Conservation (phyloP, 805 yeast genomes). For the Brettanomyces anomalus region DNA sequence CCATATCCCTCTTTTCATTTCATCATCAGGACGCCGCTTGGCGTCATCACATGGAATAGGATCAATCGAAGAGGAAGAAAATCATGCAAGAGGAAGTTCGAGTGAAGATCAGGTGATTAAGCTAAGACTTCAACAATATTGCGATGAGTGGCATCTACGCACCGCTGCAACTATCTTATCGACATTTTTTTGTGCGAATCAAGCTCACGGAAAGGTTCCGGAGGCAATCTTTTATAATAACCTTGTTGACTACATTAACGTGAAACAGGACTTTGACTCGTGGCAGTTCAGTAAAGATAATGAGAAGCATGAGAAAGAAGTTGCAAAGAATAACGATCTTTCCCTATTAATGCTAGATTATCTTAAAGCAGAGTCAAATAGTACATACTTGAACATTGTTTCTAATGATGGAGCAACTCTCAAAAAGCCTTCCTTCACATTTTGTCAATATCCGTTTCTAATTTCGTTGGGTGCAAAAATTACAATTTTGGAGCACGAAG, state of each 20-base stretch:
- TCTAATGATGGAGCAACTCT: slow-evolving; percentile 15
- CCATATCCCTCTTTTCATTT: slow-evolving; percentile 18
- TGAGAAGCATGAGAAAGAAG: slow-evolving; percentile 9
- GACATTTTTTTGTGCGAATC: slow-evolving; percentile 47
- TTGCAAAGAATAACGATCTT: slow-evolving; percentile 8
- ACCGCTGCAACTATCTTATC: slow-evolving; percentile 56
- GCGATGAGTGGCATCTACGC: slow-evolving; percentile 73
- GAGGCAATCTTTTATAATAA: slow-evolving; percentile 62
- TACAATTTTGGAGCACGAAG: slow-evolving; percentile 72
- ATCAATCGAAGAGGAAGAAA: background rate
- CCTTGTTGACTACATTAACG: slow-evolving; percentile 70
- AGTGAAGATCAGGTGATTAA: slow-evolving; percentile 22
- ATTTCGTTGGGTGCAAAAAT: slow-evolving; percentile 78
- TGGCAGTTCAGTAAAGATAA: slow-evolving; percentile 52
- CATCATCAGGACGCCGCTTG: slow-evolving; percentile 12
- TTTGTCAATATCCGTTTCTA: slow-evolving; percentile 81
- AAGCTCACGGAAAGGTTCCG: slow-evolving; percentile 23
- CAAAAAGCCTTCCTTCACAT: slow-evolving; percentile 32
- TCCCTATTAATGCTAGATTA: slow-evolving; percentile 37
- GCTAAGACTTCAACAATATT: slow-evolving; percentile 51
- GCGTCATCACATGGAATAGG: slow-evolving; percentile 11
- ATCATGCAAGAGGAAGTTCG: slow-evolving; percentile 2
- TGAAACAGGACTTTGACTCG: slow-evolving; percentile 70
- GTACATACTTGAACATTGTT: slow-evolving; percentile 27
- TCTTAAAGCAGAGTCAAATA: slow-evolving; percentile 27